phyloP scores from a whole-genome alignment of 345 rosid genomes.

The Salix arbutifolia region DNA sequence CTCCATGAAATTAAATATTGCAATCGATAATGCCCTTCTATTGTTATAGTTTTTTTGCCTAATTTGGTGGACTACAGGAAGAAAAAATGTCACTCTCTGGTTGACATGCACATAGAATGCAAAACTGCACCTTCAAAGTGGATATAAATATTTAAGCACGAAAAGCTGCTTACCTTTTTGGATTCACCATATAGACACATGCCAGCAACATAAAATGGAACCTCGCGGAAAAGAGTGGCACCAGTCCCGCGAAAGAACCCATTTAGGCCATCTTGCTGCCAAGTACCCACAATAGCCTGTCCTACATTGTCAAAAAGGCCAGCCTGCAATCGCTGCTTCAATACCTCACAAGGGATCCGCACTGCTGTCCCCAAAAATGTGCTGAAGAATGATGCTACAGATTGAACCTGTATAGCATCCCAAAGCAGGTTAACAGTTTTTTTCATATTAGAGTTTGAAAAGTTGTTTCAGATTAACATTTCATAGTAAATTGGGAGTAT shows the following conservation, averaged over 20 bases:
- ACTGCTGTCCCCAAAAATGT: slow-evolving; percentile 90
- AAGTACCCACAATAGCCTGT: slow-evolving; percentile 83
- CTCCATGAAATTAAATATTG: background rate
- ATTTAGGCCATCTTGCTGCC: slow-evolving; percentile 85
- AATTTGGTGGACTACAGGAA: background rate
- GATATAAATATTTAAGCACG: background rate
- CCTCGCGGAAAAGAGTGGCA: slow-evolving; percentile 94
- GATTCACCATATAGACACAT: slow-evolving; percentile 89
- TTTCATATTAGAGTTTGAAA: background rate
- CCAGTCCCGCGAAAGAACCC: slow-evolving; percentile 99
- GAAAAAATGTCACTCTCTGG: background rate
- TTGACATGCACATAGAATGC: background rate
- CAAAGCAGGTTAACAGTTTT: background rate
- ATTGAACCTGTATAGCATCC: slow-evolving; percentile 64
- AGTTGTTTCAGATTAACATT: background rate
- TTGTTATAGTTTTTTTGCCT: background rate
- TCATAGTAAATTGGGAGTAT: background rate
- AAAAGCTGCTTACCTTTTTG: slow-evolving; percentile 61
- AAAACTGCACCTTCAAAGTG: background rate
- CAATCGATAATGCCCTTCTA: background rate
- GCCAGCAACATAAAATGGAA: slow-evolving; percentile 95
- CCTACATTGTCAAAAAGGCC: slow-evolving; percentile 85
- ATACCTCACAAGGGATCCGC: slow-evolving; percentile 93
- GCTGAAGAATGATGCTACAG: slow-evolving; percentile 89
- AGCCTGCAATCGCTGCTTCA: slow-evolving; percentile 96